A percentile compares a stretch with the other conserved stretches of the same genome.
Evolutionary conservation across 441 rosid genomes (phyloP).

Genomic region (Pelargonium australe): DNA sequence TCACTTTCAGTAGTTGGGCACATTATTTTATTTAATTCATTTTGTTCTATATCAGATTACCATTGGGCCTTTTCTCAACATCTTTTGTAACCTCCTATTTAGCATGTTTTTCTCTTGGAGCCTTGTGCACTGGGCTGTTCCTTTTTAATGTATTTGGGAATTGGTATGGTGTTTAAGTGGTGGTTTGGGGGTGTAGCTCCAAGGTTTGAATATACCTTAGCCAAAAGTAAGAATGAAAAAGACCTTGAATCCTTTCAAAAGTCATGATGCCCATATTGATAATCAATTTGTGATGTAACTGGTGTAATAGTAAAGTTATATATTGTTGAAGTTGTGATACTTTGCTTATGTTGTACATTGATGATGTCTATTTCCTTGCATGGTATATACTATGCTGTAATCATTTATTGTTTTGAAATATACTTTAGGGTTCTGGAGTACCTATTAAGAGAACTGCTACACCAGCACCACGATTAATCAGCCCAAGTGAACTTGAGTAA

Average conservation of each 20-base stretch:
- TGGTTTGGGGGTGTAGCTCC: background rate
- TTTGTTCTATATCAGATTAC: too few relatives aligned
- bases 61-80: too few relatives aligned
- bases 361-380: background rate
- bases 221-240: background rate
- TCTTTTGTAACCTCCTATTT: too few relatives aligned
- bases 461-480: conserved; percentile 85
- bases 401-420: background rate
- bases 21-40: too few relatives aligned
- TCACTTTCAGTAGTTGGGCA: too few relatives aligned
- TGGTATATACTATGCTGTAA: background rate
- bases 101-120: too few relatives aligned
- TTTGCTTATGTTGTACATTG: background rate
- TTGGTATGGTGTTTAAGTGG: background rate
- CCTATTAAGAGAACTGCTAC: conserved; percentile 40
- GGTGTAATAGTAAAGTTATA: background rate
- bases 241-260: background rate
- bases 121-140: too few relatives aligned
- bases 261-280: background rate
- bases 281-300: background rate
- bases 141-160: too few relatives aligned
- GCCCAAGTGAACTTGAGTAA: conserved; percentile 88
- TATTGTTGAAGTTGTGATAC: background rate
- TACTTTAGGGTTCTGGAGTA: conserved; percentile 71
- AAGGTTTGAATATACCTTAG: background rate